phyloP scores from a whole-genome alignment of 2,329 filamentous ascomycete genomes.

The Ramularia endophylla region DNA sequence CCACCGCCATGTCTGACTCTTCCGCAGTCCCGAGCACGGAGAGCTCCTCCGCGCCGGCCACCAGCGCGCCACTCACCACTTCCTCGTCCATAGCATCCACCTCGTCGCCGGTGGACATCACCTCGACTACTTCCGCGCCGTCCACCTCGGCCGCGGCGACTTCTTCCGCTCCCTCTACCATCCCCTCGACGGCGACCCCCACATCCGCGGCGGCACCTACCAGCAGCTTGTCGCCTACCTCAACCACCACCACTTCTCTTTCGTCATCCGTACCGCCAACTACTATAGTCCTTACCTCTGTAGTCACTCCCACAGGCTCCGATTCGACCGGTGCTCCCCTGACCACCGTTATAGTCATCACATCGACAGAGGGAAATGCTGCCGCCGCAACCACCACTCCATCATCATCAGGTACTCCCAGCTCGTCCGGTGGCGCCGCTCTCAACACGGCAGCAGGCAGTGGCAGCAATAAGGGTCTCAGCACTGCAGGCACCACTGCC shows the following conservation, averaged over 20 bases:
- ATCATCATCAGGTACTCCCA: slow-evolving; percentile 4
- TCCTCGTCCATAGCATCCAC: no score
- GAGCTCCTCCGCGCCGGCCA: no score
- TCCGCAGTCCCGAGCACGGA: no score
- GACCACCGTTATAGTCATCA: slow-evolving; percentile 12
- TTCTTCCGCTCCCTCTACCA: slow-evolving; percentile 1
- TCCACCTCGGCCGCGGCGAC: slow-evolving; percentile 5
- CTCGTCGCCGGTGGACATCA: no score
- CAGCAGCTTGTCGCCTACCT: not conserved
- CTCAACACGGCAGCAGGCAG: slow-evolving; percentile 9
- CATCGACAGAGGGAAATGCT: slow-evolving; percentile 9
- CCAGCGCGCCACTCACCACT: no score
- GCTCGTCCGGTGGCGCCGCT: not conserved
- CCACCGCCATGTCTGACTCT: no score
- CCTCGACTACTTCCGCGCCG: slow-evolving; percentile 1
- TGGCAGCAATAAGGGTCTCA: slow-evolving; percentile 41
- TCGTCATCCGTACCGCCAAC: slow-evolving; percentile 15
- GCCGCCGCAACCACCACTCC: slow-evolving; percentile 6
- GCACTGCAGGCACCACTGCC: slow-evolving; percentile 67
- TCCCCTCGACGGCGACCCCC: slow-evolving; percentile 4
- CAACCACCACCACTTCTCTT: slow-evolving; percentile 9
- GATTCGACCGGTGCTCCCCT: slow-evolving; percentile 7
- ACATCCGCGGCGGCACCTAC: slow-evolving; percentile 1
- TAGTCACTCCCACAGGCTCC: slow-evolving; percentile 12
- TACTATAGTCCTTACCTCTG: slow-evolving; percentile 17